Conservation (phyloP, 768 basidiomycete genomes). For the Lactarius quietus region DNA sequence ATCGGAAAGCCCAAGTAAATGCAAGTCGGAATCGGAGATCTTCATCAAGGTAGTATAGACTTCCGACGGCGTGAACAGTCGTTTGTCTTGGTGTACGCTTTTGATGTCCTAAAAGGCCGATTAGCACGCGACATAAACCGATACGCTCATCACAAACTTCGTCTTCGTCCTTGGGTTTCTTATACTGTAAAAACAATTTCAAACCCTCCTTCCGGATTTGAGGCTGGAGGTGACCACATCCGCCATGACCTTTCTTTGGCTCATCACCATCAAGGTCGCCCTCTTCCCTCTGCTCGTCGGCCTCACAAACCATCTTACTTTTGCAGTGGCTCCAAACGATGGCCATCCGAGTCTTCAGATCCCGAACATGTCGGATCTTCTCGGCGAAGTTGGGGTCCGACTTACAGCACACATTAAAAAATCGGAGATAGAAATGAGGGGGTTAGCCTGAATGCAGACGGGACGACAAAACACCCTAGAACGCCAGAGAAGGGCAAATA, state of each 20-base stretch:
- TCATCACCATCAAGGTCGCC: constrained; percentile 66
- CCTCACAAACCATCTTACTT: constrained; percentile 81
- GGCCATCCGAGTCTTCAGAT: constrained; percentile 84
- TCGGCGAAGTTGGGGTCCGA: constrained; percentile 81
- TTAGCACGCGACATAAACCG: constrained; percentile 17
- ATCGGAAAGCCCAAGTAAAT: constrained; percentile 86
- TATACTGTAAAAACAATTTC: constrained; percentile 93
- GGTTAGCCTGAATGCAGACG: constrained; percentile 55
- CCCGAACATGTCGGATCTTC: constrained; percentile 82
- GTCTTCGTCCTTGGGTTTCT: constrained; percentile 90
- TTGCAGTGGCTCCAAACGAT: constrained; percentile 86
- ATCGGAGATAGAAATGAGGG: constrained; percentile 40
- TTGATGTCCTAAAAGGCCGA: constrained; percentile 60
- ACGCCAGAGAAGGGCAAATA: constrained; percentile 25
- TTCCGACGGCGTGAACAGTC: constrained; percentile 78
- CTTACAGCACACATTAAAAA: constrained; percentile 44
- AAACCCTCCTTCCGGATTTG: constrained; percentile 89
- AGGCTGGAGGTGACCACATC: constrained; percentile 92
- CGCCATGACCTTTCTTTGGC: constrained; percentile 90
- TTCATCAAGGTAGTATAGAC: constrained; percentile 96
- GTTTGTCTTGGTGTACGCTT: constrained; percentile 76
- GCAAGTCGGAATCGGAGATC: constrained; percentile 85
- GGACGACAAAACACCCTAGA: constrained; percentile 29
- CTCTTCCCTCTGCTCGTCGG: constrained; percentile 87
- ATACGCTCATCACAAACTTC: constrained; percentile 51